Percentiles rank a stretch among this genome's conserved stretches.
Conservation (phyloP, 2,329 filamentous ascomycete species). For the Alternaria panax region DNA sequence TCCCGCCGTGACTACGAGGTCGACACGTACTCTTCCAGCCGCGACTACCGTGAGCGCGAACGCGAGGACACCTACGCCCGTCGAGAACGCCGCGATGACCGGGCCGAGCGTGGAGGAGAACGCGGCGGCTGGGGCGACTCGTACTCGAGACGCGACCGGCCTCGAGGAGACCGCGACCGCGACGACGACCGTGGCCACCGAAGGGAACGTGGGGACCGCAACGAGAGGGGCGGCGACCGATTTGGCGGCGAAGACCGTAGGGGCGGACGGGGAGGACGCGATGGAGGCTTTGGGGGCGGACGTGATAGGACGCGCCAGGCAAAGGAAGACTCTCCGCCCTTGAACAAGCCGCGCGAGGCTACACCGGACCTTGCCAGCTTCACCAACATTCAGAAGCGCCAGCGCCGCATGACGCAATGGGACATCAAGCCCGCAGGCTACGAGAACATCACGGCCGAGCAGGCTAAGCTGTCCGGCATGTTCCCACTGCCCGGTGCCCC, state of each 20-base stretch:
- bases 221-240: conserved; percentile 60
- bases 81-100: conserved; percentile 62
- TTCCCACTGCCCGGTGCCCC: conserved; percentile 96
- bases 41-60: conserved; percentile 90
- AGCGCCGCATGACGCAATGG: conserved; percentile 96
- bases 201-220: conserved; percentile 51
- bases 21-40: conserved; percentile 91
- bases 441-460: conserved; percentile 96
- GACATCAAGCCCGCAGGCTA: conserved; percentile 99
- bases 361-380: conserved; percentile 93
- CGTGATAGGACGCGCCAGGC: conserved; percentile 65
- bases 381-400: conserved; percentile 81
- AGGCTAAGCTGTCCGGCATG: conserved; percentile 98
- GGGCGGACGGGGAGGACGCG: conserved; percentile 34
- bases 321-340: conserved; percentile 76
- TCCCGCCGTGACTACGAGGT: conserved; percentile 74
- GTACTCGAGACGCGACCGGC: conserved; percentile 46
- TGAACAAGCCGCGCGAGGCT: conserved; percentile 89
- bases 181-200: conserved; percentile 46
- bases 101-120: conserved; percentile 40
- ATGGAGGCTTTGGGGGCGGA: conserved; percentile 44
- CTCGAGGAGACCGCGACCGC: conserved; percentile 41
- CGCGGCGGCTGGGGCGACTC: conserved; percentile 67
- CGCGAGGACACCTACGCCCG: conserved; percentile 89
- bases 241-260: conserved; percentile 52